Conservation (phyloP, 345 rosid species). For the Nasturtium officinale region DNA sequence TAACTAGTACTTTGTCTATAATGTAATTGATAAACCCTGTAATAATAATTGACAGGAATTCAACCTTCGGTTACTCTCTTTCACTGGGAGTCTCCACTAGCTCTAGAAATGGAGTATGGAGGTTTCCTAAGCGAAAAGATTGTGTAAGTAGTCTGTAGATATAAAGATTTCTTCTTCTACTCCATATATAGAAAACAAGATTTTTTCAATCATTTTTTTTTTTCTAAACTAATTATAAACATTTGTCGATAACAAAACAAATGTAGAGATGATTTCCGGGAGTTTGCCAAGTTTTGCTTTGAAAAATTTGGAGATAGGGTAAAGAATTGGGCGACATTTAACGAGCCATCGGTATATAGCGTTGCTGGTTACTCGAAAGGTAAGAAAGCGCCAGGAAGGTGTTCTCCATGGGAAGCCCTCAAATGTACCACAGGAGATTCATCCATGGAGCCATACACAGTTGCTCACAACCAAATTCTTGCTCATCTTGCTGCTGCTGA, state of each 20-base stretch:
- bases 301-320: slow-evolving; percentile 34
- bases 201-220: neutral
- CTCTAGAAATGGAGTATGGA: slow-evolving; percentile 24
- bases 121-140: slow-evolving; percentile 32
- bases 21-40: neutral
- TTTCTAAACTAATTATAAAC: too few species aligned
- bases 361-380: slow-evolving; percentile 38
- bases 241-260: neutral
- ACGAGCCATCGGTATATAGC: slow-evolving; percentile 41
- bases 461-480: slow-evolving; percentile 38
- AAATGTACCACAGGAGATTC: slow-evolving; percentile 31
- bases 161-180: neutral
- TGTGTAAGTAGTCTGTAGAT: slow-evolving; percentile 27
- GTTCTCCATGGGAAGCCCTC: neutral
- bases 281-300: slow-evolving; percentile 38
- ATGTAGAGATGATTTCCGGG: slow-evolving; percentile 37
- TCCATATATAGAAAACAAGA: neutral
- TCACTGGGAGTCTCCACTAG: slow-evolving; percentile 45
- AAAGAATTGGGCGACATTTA: slow-evolving; percentile 45
- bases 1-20: neutral
- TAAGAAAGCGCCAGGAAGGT: slow-evolving; percentile 41
- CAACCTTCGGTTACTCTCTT: slow-evolving; percentile 37
- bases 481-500: slow-evolving; percentile 43
- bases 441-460: slow-evolving; percentile 25
- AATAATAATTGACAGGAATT: slow-evolving; percentile 20